phyloP scores from a whole-genome alignment of 257 asterid species.

The Coffea eugenioides region DNA sequence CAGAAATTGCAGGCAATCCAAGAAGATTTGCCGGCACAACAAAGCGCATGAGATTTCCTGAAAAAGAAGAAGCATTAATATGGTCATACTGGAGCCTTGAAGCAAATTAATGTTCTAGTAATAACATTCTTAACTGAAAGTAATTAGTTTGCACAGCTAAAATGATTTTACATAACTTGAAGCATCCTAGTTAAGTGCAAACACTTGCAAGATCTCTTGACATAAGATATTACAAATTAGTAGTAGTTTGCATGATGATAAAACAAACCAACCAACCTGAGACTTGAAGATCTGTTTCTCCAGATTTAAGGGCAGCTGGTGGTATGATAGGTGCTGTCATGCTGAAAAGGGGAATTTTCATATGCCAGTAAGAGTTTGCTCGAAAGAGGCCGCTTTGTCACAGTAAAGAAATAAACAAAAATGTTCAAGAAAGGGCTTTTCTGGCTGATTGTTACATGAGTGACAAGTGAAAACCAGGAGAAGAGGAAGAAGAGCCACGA shows the following conservation, averaged over 20 bases:
- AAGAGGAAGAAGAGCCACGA: background rate
- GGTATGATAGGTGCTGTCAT: conserved; percentile 97
- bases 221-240: background rate
- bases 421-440: background rate
- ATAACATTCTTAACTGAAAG: background rate
- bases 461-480: background rate
- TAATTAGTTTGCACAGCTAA: background rate
- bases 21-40: conserved; percentile 77
- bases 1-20: conserved; percentile 91
- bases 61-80: conserved; percentile 16
- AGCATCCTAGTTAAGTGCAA: background rate
- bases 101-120: background rate
- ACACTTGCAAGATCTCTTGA: background rate
- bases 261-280: conserved; percentile 33
- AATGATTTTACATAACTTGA: background rate
- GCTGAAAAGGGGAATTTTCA: conserved; percentile 32
- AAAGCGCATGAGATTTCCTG: conserved; percentile 91
- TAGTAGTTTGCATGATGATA: background rate
- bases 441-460: background rate
- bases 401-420: background rate
- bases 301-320: conserved; percentile 66
- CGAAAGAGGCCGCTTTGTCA: background rate
- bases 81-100: background rate
- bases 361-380: conserved; percentile 5
- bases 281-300: conserved; percentile 81